These are phyloP conservation scores for Darksidea phi DNA, from an alignment of 495 filamentous ascomycete species.

Conservation along the genomic window DNA sequence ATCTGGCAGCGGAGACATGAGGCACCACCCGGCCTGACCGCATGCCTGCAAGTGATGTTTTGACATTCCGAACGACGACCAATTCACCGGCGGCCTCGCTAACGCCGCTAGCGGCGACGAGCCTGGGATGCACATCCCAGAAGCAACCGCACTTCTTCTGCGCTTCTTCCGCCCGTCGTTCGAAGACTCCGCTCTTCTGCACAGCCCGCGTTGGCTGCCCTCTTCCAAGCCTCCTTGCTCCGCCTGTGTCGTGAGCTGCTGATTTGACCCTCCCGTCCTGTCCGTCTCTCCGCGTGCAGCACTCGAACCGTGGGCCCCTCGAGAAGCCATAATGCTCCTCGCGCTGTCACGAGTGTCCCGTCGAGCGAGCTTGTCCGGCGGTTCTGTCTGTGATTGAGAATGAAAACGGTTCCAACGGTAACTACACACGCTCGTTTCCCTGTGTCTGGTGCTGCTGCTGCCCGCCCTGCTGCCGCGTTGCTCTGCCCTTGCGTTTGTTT, in stretches of 20 bases:
- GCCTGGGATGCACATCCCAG: conserved; percentile 18
- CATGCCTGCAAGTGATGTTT: conserved; percentile 7
- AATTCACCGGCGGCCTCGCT: conserved; percentile 24
- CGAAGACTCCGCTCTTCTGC: not conserved
- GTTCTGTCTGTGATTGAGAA: conserved; percentile 32
- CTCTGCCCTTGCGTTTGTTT: conserved; percentile 23
- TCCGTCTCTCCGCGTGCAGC: conserved; percentile 1
- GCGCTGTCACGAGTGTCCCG: conserved; percentile 29
- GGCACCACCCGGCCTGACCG: too few relatives aligned
- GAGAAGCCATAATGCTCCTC: conserved; percentile 34
- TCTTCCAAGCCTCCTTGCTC: too few relatives aligned
- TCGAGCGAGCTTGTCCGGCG: conserved; percentile 32
- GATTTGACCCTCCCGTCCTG: not conserved
- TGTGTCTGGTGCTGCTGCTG: conserved; percentile 1
- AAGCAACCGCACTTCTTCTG: conserved; percentile 15
- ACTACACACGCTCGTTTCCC: conserved; percentile 3
- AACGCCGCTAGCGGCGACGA: conserved; percentile 3
- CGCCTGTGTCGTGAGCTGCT: not conserved
- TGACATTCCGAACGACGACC: conserved; percentile 17
- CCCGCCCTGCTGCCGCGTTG: not conserved
- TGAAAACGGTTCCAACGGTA: conserved; percentile 43
- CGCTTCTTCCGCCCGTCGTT: conserved; percentile 15
- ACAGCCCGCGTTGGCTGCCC: not conserved
- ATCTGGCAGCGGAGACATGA: too few relatives aligned
- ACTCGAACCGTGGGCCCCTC: conserved; percentile 20